These are phyloP conservation scores for Yamadazyma sp. DNA, from an alignment of 805 yeast genomes.

Conservation along the genomic window DNA sequence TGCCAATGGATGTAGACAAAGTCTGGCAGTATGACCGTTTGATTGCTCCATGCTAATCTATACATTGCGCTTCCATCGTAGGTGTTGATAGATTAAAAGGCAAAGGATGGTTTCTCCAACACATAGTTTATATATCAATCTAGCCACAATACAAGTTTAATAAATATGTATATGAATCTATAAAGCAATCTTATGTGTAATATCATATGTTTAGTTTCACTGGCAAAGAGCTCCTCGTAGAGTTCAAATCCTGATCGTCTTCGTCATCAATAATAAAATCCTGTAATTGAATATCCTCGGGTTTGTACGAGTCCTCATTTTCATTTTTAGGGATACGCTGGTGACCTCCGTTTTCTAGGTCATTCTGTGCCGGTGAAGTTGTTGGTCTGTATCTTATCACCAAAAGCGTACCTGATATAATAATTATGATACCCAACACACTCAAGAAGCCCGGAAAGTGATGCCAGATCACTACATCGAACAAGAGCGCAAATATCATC, in stretches of 20 bases:
- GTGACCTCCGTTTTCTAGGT: constrained; percentile 9
- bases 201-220: constrained; percentile 3
- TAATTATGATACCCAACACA: constrained; percentile 65
- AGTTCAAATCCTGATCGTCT: constrained; percentile 15
- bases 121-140: too few species aligned
- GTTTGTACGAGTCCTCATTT: constrained; percentile 12
- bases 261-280: constrained; percentile 31
- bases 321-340: constrained; percentile 13
- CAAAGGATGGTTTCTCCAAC: too few species aligned
- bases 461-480: constrained; percentile 72
- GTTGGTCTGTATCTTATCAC: constrained; percentile 33
- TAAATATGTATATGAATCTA: background rate
- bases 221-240: background rate
- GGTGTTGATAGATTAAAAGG: too few species aligned
- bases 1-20: constrained; percentile 30
- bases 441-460: constrained; percentile 73
- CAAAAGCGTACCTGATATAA: constrained; percentile 61
- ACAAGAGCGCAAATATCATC: constrained; percentile 71
- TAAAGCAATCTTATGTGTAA: too few species aligned
- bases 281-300: constrained; percentile 25
- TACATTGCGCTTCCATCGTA: too few species aligned
- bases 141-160: too few species aligned
- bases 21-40: constrained; percentile 38
- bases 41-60: constrained; percentile 4
- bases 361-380: constrained; percentile 4